Percentiles rank a stretch among this genome's conserved stretches.
Conservation (phyloP, 2,329 filamentous ascomycete species). For the Acephala macrosclerotiorum region DNA sequence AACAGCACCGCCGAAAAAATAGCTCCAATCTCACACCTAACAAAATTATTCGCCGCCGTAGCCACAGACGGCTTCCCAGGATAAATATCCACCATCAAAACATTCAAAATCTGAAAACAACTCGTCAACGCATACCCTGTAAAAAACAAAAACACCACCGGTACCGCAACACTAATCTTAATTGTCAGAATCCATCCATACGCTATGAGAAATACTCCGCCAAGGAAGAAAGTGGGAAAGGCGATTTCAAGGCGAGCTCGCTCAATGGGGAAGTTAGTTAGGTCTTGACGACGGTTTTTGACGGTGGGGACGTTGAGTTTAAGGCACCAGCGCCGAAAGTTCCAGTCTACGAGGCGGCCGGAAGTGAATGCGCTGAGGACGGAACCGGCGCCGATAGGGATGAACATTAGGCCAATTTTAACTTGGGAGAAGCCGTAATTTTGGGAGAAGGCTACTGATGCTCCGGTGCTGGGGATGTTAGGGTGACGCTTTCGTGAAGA, state of each 20-base stretch:
- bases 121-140: conserved; percentile 58
- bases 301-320: conserved; percentile 59
- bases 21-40: conserved; percentile 62
- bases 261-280: conserved; percentile 59
- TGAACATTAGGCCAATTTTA: conserved; percentile 33
- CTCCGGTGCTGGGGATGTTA: conserved; percentile 14
- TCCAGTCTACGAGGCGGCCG: conserved; percentile 62
- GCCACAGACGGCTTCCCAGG: conserved; percentile 54
- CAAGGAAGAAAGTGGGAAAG: conserved; percentile 58
- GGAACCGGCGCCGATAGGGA: conserved; percentile 26
- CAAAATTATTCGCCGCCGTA: conserved; percentile 64
- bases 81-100: conserved; percentile 63
- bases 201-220: conserved; percentile 53
- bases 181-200: conserved; percentile 61
- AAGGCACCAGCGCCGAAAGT: conserved; percentile 68
- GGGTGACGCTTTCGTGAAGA: neutral
- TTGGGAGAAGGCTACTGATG: conserved; percentile 37
- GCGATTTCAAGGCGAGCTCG: conserved; percentile 56
- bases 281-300: conserved; percentile 58
- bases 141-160: conserved; percentile 55
- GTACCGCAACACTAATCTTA: conserved; percentile 52
- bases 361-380: conserved; percentile 12
- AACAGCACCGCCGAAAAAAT: conserved; percentile 60
- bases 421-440: conserved; percentile 50
- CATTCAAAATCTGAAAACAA: conserved; percentile 58